Percentiles rank a stretch among this genome's conserved stretches.
These are phyloP conservation scores for Agaricus bisporus DNA, from an alignment of 768 basidiomycete species.

Conservation along the genomic window DNA sequence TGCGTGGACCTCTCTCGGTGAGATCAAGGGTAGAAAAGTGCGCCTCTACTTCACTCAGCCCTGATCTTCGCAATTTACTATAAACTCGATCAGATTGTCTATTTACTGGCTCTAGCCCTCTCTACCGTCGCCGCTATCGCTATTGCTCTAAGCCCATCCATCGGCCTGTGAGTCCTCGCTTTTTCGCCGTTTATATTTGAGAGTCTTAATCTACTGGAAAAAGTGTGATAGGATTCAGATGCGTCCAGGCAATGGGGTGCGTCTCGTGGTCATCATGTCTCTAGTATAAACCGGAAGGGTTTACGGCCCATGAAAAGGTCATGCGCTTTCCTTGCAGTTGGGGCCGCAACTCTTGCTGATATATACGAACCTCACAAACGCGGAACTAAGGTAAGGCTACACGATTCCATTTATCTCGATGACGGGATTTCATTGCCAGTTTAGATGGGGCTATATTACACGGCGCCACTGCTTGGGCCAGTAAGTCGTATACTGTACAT, in stretches of 20 bases:
- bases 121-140: slow-evolving; percentile 51
- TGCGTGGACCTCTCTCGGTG: slow-evolving; percentile 64
- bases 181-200: background rate
- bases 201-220: background rate
- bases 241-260: slow-evolving; percentile 60
- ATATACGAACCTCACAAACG: slow-evolving; percentile 63
- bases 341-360: slow-evolving; percentile 70
- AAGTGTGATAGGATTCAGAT: slow-evolving; percentile 63
- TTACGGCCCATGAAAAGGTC: background rate
- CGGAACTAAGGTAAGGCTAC: slow-evolving; percentile 40
- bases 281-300: background rate
- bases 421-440: background rate
- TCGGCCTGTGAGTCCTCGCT: slow-evolving; percentile 34
- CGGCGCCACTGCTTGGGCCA: slow-evolving; percentile 68
- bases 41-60: slow-evolving; percentile 6
- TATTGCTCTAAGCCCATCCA: slow-evolving; percentile 48
- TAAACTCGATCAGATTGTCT: slow-evolving; percentile 34
- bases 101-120: slow-evolving; percentile 45
- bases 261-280: slow-evolving; percentile 10
- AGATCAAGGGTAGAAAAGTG: slow-evolving; percentile 73
- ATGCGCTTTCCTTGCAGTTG: slow-evolving; percentile 59
- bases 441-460: slow-evolving; percentile 70
- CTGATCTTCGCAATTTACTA: background rate
- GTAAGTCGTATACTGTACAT: background rate
- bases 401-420: too few relatives aligned